A percentile compares a stretch with the other conserved stretches of the same genome.
Evolutionary conservation across 1,139 yeast genomes (phyloP).

Genomic region (Hansenula anomala): DNA sequence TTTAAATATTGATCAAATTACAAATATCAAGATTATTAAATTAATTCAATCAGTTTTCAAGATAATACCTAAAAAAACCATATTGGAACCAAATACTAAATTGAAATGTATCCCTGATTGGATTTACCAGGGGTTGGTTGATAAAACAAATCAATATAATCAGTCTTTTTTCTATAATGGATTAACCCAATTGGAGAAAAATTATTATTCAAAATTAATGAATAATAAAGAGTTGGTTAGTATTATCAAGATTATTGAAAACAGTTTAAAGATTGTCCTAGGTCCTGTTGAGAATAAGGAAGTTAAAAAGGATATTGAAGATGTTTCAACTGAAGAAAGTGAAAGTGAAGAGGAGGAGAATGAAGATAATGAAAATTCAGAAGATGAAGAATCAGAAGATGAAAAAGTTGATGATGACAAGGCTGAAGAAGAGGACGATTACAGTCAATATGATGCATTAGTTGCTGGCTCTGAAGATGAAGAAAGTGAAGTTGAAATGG

Average conservation of each 20-base stretch:
- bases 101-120: conserved; percentile 16
- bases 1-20: conserved; percentile 13
- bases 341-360: conserved; percentile 20
- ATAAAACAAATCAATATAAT: conserved; percentile 10
- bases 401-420: conserved; percentile 14
- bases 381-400: conserved; percentile 20
- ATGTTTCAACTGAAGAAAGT: conserved; percentile 20
- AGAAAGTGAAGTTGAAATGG: conserved; percentile 26
- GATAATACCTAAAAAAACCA: conserved; percentile 7
- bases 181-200: conserved; percentile 13
- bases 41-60: conserved; percentile 12
- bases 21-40: conserved; percentile 16
- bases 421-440: conserved; percentile 22
- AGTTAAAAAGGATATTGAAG: conserved; percentile 32
- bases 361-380: conserved; percentile 14
- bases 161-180: conserved; percentile 18
- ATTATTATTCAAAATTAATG: conserved; percentile 45
- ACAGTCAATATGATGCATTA: conserved; percentile 46
- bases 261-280: conserved; percentile 54
- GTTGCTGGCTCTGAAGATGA: conserved; percentile 56
- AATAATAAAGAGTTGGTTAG: conserved; percentile 50
- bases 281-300: conserved; percentile 51
- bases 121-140: conserved; percentile 11
- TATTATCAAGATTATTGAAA: conserved; percentile 44
- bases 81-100: conserved; percentile 1